Evolutionary conservation across 169 alveolate genomes (phyloP), one percentile per base, ranked within the genome.

Genomic region (Plasmodium inui): DNA sequence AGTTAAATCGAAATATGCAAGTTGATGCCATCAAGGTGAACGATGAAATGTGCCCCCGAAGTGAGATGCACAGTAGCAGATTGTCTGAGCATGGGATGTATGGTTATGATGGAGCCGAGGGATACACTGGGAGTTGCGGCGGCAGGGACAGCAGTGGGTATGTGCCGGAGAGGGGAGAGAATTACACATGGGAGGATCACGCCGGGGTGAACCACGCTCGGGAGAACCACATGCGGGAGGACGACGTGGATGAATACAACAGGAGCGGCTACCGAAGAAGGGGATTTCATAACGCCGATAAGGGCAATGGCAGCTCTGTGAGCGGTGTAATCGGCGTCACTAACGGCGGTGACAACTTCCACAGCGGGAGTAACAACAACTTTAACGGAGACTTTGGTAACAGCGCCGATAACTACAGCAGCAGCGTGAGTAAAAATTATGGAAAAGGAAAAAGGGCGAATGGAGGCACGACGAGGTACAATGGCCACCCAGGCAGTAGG

Each of bases 181-280:
- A 91, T 44, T 61, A 9, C 72, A 82, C 61, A 3, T 17, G 19
- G 61, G 61, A 14, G 61, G 61, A 14, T 50, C 7, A 14, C 19
- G 8, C 19, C n/a, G n/a, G 55, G 55, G 55, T 1, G 55, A 12
- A 44, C n/a, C 55, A 44, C 55, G 8, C 44, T 2, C 9, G 9
- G 44, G 44, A 37, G 44, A 37, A 37, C 9, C 44, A 37, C 44
- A 0, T 8, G 9, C 46, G 28, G 50, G 82, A 81, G 73, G 80
- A 89, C 30, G 26, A 9, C 61, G 73, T 34, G 5, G 53, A 39
- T 6, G 94, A 78, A 79, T 79, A 89, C 82, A 89, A 91, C 80
- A 71, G 74, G 34, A 30, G n/a, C 17, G 70, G 67, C 30, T 46
- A 91, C 41, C 82, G 74, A 82, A 91, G 39, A 74, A 80, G 32